Conservation (phyloP, 768 basidiomycete genomes). For the Kwoniella newhampshirensis region DNA sequence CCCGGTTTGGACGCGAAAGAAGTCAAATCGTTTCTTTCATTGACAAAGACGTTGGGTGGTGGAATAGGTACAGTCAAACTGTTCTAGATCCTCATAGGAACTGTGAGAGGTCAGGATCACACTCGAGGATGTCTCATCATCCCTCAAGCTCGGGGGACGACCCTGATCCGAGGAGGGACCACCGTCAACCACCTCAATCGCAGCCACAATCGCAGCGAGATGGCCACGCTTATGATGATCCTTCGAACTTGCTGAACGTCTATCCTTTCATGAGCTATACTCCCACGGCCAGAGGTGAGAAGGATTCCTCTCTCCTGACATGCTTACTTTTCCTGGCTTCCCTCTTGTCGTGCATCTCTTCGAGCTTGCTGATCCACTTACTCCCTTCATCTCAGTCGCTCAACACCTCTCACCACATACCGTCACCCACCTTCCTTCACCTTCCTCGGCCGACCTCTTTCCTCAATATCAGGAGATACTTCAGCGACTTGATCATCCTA, state of each 20-base stretch:
- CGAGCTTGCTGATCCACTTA: too few species aligned
- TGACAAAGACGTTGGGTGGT: too few species aligned
- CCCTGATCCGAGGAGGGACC: background rate
- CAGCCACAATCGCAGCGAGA: slow-evolving; percentile 6
- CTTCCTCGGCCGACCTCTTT: slow-evolving; percentile 32
- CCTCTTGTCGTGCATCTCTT: background rate
- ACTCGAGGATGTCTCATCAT: too few species aligned
- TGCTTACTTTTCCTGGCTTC: background rate
- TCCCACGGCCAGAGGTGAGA: slow-evolving; percentile 47
- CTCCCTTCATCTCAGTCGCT: too few species aligned
- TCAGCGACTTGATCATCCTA: slow-evolving; percentile 34
- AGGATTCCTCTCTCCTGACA: background rate
- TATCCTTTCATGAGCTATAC: slow-evolving; percentile 48
- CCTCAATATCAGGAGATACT: slow-evolving; percentile 36
- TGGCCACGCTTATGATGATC: slow-evolving; percentile 22
- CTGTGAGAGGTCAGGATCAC: too few species aligned
- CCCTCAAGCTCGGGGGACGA: too few species aligned
- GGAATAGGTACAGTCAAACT: too few species aligned
- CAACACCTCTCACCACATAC: slow-evolving; percentile 40
- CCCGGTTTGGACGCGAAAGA: too few species aligned
- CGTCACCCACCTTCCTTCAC: slow-evolving; percentile 27
- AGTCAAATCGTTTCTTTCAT: too few species aligned
- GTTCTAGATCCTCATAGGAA: too few species aligned
- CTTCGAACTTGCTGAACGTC: slow-evolving; percentile 33
- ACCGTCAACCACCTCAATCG: background rate